Percentiles rank a stretch among this genome's conserved stretches.
phyloP scores from a whole-genome alignment of 179 eudicot species.

The Beta macrorhiza region DNA sequence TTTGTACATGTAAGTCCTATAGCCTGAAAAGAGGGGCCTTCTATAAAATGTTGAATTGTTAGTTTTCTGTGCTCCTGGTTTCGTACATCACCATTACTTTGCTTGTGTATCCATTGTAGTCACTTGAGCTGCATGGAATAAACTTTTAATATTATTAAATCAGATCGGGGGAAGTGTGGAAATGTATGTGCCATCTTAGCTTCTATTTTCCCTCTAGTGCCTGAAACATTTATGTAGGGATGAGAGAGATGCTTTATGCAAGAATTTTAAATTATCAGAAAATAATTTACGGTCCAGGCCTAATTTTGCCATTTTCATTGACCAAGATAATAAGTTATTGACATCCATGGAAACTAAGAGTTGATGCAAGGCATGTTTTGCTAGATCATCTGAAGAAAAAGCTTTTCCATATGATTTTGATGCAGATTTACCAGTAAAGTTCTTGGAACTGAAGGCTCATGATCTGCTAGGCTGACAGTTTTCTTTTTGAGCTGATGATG shows the following conservation, averaged over 20 bases:
- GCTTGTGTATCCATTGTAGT: not conserved
- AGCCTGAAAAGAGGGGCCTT: not conserved
- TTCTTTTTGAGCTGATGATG: constrained; percentile 16
- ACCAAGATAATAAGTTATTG: not conserved
- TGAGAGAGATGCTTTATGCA: not conserved
- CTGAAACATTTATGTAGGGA: not conserved
- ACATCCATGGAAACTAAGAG: not conserved
- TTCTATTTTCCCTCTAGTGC: not conserved
- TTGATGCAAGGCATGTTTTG: not conserved
- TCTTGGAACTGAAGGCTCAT: constrained; percentile 4
- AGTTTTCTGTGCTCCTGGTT: not conserved
- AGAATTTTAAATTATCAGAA: not conserved
- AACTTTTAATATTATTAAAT: no score
- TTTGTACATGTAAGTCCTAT: constrained; percentile 32
- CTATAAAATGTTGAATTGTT: not conserved
- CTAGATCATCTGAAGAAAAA: not conserved
- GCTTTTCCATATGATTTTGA: not conserved
- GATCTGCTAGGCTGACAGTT: constrained; percentile 8
- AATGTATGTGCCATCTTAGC: not conserved
- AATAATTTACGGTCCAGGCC: not conserved
- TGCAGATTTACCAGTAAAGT: constrained; percentile 26
- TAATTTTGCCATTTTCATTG: no score
- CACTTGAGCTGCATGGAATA: not conserved
- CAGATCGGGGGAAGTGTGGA: not conserved
- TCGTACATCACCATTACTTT: not conserved